Evolutionary conservation across 768 basidiomycete species (phyloP), one percentile per base, ranked within the genome.

Genomic region (Suillus plorans): DNA sequence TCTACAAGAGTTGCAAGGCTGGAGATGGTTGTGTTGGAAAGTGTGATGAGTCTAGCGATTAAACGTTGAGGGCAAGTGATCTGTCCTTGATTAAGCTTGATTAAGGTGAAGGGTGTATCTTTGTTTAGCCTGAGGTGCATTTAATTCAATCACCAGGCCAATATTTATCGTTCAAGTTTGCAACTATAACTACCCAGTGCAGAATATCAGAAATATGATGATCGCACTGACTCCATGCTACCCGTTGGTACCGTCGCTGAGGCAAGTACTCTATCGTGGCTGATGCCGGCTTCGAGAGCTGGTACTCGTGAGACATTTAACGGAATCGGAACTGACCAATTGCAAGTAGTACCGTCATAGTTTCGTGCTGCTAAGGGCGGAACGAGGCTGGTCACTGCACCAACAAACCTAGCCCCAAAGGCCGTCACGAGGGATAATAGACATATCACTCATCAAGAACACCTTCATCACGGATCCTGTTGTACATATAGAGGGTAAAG

Each of bases 71-170:
- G 28, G 58, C 20, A 42, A 59, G 58, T 42, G 58, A 59, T 59
- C 58, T 59, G 58, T 59, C 28, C 41, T 59, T 59, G 58, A 59
- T 59, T 42, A 59, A 41, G 41, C 58, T 42, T 42, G 58, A 59
- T 59, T 31, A 31, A 25, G 41, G 28, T 25, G 4, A 58, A 58
- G 16, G 39, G 25, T 37, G 10, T 41, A 28, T 59, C 22, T 41
- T 41, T 58, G 52, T 53, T 53, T 31, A 53, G 18, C 18, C 25
- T 58, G 25, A 58, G 57, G 57, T 41, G 14, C 3, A 25, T 37
- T 39, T 37, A 16, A 41, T 25, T 58, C 41, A 31, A 59, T 20
- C 4, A 31, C 25, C 28, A 42, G 25, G 16, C 9, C 25, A 59
- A 25, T 41, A 42, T 20, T 31, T 20, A 58, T 58, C 25, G 6